phyloP scores from a whole-genome alignment of 1,139 yeast species.

The Pneumocystis sp. region DNA sequence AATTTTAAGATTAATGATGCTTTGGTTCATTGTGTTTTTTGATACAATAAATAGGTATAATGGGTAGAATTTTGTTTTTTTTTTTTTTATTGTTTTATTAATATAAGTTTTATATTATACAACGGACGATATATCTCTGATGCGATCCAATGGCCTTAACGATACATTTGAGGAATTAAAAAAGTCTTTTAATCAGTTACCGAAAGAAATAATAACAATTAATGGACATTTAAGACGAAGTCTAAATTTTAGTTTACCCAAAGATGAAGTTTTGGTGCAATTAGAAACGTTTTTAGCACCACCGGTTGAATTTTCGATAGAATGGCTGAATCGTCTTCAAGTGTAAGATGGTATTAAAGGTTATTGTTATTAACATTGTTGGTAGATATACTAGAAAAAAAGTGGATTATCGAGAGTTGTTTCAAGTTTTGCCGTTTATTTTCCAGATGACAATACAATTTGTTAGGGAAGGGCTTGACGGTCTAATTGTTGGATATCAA shows the following conservation, averaged over 20 bases:
- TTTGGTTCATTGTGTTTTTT: neutral
- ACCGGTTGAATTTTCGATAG: slow-evolving; percentile 18
- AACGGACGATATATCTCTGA: neutral
- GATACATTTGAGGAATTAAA: slow-evolving; percentile 4
- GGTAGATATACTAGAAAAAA: neutral
- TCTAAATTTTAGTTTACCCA: slow-evolving; percentile 7
- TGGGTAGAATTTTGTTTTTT: neutral
- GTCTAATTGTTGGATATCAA: slow-evolving; percentile 44
- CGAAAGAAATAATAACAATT: neutral
- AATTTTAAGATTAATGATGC: no score
- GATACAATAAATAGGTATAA: neutral
- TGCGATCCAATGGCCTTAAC: slow-evolving; percentile 16
- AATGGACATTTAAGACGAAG: neutral
- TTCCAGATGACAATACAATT: slow-evolving; percentile 29
- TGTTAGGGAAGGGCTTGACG: slow-evolving; percentile 55
- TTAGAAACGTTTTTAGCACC: slow-evolving; percentile 22
- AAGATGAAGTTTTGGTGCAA: neutral
- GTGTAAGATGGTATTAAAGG: slow-evolving; percentile 15
- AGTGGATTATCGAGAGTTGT: slow-evolving; percentile 23
- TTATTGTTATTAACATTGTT: neutral
- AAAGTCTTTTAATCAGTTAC: neutral
- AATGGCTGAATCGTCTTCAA: slow-evolving; percentile 26
- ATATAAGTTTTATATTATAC: neutral
- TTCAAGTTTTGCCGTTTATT: slow-evolving; percentile 25
- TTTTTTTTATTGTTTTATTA: neutral